Evolutionary conservation across 352 stramenopile species (phyloP), one percentile per base, ranked within the genome.

Genomic region (Pythium brachiatum): DNA sequence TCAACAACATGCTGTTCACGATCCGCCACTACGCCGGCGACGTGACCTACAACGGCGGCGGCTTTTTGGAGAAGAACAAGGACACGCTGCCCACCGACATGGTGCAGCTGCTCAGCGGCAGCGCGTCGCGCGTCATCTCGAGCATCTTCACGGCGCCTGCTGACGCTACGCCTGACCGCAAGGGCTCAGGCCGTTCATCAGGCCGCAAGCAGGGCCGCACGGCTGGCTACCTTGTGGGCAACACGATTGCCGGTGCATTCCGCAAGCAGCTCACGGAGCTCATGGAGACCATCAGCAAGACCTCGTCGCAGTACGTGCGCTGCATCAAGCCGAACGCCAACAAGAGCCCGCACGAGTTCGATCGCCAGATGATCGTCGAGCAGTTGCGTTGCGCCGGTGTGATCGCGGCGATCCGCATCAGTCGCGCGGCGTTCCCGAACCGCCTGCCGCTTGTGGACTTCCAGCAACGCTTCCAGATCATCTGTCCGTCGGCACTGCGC

Each of bases 241-340:
- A 91, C 64, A 92, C 84, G 13, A 91, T 94, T 46, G 83, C 82
- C 16, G 83, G 83, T 26, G 81, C 75, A n/a, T 96, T 96, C 78
- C 87, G 86, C 27, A 88, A 89, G 68, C 88, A 96, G 56, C 70
- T 96, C 16, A 77, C 76, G 13, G 81, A 94, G 53, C 74, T 97
- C 32, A 94, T 95, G 79, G 72, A 87, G 59, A 96, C 86, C 27
- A 93, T 97, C 59, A 91, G 82, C 69, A 90, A 90, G 73, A 96
- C 87, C n/a, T 78, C 74, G 25, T 89, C 83, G 12, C 81, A 92
- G 69, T 97, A 96, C 60, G 86, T 97, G 34, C 88, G 89, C 13
- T 96, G 86, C 60, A 95, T 97, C 81, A 97, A 97, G 69, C 89
- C 96, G 11, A 97, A 97, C 61, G 79, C 80, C 20, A 90, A 92